These are phyloP conservation scores for Gyrodon lividus DNA, from an alignment of 768 basidiomycete genomes.

Conservation along the genomic window DNA sequence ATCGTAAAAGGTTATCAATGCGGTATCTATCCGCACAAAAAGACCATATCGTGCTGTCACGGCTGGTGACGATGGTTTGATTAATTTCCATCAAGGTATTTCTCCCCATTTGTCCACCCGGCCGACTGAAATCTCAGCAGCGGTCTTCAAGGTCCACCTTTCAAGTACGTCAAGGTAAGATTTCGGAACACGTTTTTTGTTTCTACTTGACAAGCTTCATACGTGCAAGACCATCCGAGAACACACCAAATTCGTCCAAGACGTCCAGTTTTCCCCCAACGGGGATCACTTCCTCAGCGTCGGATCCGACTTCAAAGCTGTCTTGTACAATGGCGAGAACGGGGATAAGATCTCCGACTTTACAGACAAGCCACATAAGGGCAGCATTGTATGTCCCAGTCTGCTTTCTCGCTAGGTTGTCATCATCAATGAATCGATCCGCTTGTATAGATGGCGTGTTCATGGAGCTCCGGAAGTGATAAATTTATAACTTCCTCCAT, in stretches of 20 bases:
- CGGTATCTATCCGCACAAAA: slow-evolving; percentile 84
- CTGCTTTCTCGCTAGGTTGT: background rate
- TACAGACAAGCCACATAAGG: slow-evolving; percentile 66
- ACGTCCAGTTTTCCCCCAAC: slow-evolving; percentile 77
- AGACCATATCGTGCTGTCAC: slow-evolving; percentile 91
- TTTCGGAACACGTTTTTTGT: background rate
- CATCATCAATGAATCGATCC: background rate
- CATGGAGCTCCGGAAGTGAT: slow-evolving; percentile 80
- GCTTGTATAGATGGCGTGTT: slow-evolving; percentile 55
- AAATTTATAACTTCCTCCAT: slow-evolving; percentile 79
- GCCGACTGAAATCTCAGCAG: background rate
- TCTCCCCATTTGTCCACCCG: background rate
- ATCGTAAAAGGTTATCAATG: slow-evolving; percentile 66
- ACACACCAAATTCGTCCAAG: slow-evolving; percentile 91
- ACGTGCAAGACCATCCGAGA: slow-evolving; percentile 72
- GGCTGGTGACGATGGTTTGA: slow-evolving; percentile 76
- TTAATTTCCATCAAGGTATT: slow-evolving; percentile 80
- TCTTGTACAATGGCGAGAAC: slow-evolving; percentile 88
- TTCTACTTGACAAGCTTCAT: background rate
- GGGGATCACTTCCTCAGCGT: slow-evolving; percentile 86
- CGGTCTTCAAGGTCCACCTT: slow-evolving; percentile 62
- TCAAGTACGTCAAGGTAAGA: slow-evolving; percentile 80
- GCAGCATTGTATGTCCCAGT: slow-evolving; percentile 60
- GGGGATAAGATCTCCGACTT: slow-evolving; percentile 77
- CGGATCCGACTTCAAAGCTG: slow-evolving; percentile 83